Base-by-base conservation (phyloP, 345 rosid species). In the Aquilaria sinensis region DNA sequence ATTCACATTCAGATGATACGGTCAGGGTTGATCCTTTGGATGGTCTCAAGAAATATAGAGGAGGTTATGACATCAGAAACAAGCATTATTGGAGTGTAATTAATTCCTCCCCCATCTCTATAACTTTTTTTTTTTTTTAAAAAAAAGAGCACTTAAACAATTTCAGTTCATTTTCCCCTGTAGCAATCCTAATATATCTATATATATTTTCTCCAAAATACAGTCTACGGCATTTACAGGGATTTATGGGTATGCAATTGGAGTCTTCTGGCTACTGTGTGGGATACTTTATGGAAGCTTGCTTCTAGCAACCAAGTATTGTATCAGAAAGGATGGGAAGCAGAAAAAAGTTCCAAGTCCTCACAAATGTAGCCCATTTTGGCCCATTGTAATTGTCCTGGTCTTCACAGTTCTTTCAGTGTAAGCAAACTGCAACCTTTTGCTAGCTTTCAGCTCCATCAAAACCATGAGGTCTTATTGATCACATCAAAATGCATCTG, bases 81-180 rank as follows among this genome's bases (percentile, higher is more conserved):
- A 72, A 66, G 61, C 86, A 87, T 50, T 87, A 87, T 37, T 87
- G 94, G 90, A 87, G 81, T 72, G 94, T 87, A 84, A 82, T 61
- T 58, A 12, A 67, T 52, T 15, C 33, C 33, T 7, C 49, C 16
- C 54, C 9, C 63, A 48, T 14, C 45, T 31, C 3, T 48, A n/a
- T 32, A 13, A 47, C 4, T 0, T 1, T 37, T 0, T 33, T 11
- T 48, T 48, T 48, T 51, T 51, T 16, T 53, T 23, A 54, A 3
- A 2, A 0, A 9, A 31, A 8, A 55, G 12, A 9, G 9, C 29
- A 55, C 29, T 31, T n/a, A 32, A 7, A 33, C n/a, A 32, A 1
- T 9, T 32, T 16, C 10, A 15, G 10, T 15, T 16, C 41, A 33
- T 12, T 56, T 2, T 58, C 12, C 4, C 10, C 12, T 50, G 53